Conservation (phyloP, 306 rosid species). For the Cicer arietinum region DNA sequence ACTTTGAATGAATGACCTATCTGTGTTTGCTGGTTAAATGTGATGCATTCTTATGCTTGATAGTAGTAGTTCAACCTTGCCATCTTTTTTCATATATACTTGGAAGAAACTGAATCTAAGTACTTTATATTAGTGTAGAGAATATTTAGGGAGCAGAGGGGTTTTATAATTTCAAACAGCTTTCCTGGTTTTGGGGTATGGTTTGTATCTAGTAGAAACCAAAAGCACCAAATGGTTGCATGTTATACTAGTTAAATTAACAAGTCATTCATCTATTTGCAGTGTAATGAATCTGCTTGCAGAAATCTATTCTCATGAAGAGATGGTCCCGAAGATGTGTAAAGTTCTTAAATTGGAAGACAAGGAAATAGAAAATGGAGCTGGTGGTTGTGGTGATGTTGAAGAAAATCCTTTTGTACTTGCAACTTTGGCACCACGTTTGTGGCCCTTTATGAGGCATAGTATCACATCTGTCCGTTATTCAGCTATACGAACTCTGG, state of each 20-base stretch:
- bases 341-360: constrained; percentile 59
- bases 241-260: constrained; percentile 27
- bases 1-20: neutral
- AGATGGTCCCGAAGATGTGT: constrained; percentile 83
- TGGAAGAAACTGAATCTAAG: neutral
- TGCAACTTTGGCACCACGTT: constrained; percentile 79
- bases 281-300: constrained; percentile 99
- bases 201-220: constrained; percentile 3
- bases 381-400: constrained; percentile 47
- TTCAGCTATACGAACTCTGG: constrained; percentile 96
- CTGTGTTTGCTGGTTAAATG: constrained; percentile 19
- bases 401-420: constrained; percentile 81
- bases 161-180: constrained; percentile 8
- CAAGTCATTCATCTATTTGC: constrained; percentile 54
- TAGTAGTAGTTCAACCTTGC: neutral
- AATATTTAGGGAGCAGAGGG: constrained; percentile 11
- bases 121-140: constrained; percentile 9
- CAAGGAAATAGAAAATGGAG: constrained; percentile 61
- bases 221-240: constrained; percentile 15
- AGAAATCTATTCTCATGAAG: constrained; percentile 94
- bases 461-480: constrained; percentile 86
- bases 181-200: neutral
- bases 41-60: constrained; percentile 14
- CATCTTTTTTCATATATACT: constrained; percentile 12
- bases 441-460: constrained; percentile 99